Evolutionary conservation across 805 yeast species (phyloP), one percentile per base, ranked within the genome.

Genomic region (Hanseniaspora lachancei): DNA sequence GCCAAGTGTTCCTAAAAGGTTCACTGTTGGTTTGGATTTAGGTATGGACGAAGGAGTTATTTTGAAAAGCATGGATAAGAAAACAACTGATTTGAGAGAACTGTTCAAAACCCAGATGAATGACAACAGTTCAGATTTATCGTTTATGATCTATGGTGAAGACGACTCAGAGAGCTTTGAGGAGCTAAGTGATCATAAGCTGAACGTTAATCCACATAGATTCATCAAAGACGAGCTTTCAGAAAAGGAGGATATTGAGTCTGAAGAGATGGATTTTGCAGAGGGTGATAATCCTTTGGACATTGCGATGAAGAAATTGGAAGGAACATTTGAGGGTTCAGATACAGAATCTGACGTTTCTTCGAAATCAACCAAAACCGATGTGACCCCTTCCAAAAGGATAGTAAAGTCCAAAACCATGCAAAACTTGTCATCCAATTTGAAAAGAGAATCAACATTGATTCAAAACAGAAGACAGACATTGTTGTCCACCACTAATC

Each of bases 231-330:
- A 49, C 24, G 54, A 49, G 15, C 35, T 12, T 32, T 32, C 35
- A 21, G 55, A 42, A 36, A 36, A 10, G 10, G 40, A 36, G n/a
- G 40, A 36, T 3, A n/a, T 36, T 5, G 38, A 39, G 47, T 61
- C 57, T 44, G 57, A 50, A 6, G 43, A 40, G 15, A 10, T 40
- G 3, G 55, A 49, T 42, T 58, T 62, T 49, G 51, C 50, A 5
- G 74, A 71, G 41, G 78, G 75, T 32, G 79, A 76, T 18, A 86
- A 87, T 67, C 96, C 95, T 0, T 72, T 89, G 15, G 76, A 74
- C 52, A 79, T 81, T 48, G 89, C 97, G 0, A 72, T 89, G 61
- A 73, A 73, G 68, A 89, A 85, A 68, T 72, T 91, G 34, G 95
- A 86, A 68, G 97, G 96, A 0, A 78, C 74, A 40, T 73, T 47